Conservation (phyloP, 2,329 filamentous ascomycete genomes). For the Aspergillus versicolor region DNA sequence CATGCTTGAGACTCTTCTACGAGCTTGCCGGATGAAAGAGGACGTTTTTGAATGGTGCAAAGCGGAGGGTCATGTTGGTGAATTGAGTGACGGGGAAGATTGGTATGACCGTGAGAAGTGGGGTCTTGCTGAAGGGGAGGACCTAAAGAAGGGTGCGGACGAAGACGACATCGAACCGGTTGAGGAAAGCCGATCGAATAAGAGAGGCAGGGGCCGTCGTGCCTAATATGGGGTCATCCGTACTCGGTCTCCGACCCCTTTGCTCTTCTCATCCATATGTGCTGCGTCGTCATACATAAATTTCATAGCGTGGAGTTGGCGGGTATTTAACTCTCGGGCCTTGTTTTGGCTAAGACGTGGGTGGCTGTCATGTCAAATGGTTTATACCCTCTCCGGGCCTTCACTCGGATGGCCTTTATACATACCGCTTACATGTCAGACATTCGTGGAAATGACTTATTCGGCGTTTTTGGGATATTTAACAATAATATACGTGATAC, state of each 20-base stretch:
- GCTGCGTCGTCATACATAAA: slow-evolving; percentile 7
- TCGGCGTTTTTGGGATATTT: background rate
- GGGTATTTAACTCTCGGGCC: slow-evolving; percentile 7
- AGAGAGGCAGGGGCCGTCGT: slow-evolving; percentile 41
- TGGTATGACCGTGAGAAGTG: slow-evolving; percentile 65
- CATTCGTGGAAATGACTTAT: background rate
- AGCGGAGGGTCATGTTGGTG: slow-evolving; percentile 62
- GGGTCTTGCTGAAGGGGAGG: slow-evolving; percentile 54
- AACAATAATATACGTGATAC: slow-evolving; percentile 3
- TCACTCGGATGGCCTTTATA: background rate
- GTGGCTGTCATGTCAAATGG: background rate
- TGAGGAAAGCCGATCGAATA: slow-evolving; percentile 40
- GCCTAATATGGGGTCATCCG: slow-evolving; percentile 20
- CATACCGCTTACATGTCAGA: background rate
- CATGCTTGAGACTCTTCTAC: slow-evolving; percentile 56
- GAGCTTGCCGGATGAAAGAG: slow-evolving; percentile 59
- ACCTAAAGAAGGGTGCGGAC: slow-evolving; percentile 60
- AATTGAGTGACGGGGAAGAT: slow-evolving; percentile 68
- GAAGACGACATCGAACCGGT: slow-evolving; percentile 59
- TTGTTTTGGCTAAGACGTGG: background rate
- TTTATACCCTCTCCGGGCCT: background rate
- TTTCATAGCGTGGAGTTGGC: slow-evolving; percentile 34
- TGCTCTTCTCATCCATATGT: background rate
- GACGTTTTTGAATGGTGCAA: slow-evolving; percentile 61
- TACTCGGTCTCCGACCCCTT: slow-evolving; percentile 6